Base-by-base conservation (phyloP, 129 eudicot genomes). In the Kitagawia praeruptora region DNA sequence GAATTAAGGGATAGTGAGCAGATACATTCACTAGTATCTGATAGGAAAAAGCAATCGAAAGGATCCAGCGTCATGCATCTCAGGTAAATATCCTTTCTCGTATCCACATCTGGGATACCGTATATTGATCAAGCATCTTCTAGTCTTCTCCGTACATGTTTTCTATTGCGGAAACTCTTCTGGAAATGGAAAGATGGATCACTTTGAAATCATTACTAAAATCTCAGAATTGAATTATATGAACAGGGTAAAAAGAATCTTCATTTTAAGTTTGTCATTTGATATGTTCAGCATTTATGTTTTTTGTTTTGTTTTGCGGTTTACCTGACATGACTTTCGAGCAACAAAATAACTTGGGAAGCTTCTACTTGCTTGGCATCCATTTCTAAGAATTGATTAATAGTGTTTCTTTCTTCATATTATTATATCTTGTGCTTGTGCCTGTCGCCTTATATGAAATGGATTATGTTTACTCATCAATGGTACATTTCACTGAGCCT, bases 11-110 rank as follows among this genome's bases (percentile, higher is more conserved):
- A 76, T 16, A 75, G 63, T 23, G 81, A 67, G 13, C 80, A 25
- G 28, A 7, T 56, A 3, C 44, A 77, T 39, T 80, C 82, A n/a
- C 61, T 76, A 25, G 75, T 82, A 41, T 71, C 85, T 31, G 81
- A 46, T 31, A 64, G 61, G 82, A 70, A 7, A 41, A 9, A 21
- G 38, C 21, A 46, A 14, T 75, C 77, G 5, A 75, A 81, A 34
- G 69, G 69, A 45, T 75, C 83, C 37, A 78, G 71, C 13, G 76
- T 78, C 72, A 31, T 58, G 83, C 88, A 69, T 70, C 74, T 83
- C 71, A 87, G 91, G 91, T 87, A 28, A 66, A 75, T 25, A 25
- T 15, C 19, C 70, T 38, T 54, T 63, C 34, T 34, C 13, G 34
- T 54, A 75, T 39, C 48, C 0, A 2, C 42, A 34, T 18, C 8